Base-by-base conservation (phyloP, 2,329 filamentous ascomycete genomes). In the Calonectria pauciramosa region DNA sequence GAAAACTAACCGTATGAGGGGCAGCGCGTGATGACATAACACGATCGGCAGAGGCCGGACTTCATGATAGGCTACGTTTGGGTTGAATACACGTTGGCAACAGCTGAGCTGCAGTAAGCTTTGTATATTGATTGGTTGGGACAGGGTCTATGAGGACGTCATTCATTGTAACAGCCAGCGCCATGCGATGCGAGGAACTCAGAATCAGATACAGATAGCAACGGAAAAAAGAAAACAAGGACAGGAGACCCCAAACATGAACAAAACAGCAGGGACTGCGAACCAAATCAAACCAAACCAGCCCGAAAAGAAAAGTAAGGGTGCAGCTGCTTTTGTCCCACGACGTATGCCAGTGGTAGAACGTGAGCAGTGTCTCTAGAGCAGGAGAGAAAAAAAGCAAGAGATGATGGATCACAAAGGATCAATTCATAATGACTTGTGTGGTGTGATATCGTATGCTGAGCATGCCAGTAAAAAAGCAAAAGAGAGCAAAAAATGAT, bases 171-270 rank as follows among this genome's bases (percentile, higher is more conserved):
- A 32, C 68, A 70, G 51, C 64, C 73, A 73, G 77, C 77, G 64
- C 78, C 78, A 68, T 66, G 71, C 77, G 56, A 79, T 79, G 78
- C 74, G 47, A 30, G 20, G 8, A 56, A 65, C 2, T n/a, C 26
- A 28, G 20, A 60, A 59, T 18, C 8, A 13, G 36, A 18, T 14
- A 32, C 13, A 38, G n/a, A 49, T 59, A 30, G n/a, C 18, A 70
- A 44, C 26, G 20, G 49, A 71, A 30, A 63, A 20, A 36, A 41
- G 44, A 36, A 23, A 36, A 20, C 60, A 34, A 34, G 23, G 34
- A 32, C 18, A 63, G 20, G n/a, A 28, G 54, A 18, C 10, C n/a
- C 11, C 10, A n/a, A 28, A 26, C 54, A 44, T 11, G 49, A n/a
- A 54, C 32, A 51, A 51, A n/a, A 47, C 14, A 70, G 16, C 28